Evolutionary conservation across 2,329 filamentous ascomycete species (phyloP).

Genomic region (Sordariomycetes sp.): DNA sequence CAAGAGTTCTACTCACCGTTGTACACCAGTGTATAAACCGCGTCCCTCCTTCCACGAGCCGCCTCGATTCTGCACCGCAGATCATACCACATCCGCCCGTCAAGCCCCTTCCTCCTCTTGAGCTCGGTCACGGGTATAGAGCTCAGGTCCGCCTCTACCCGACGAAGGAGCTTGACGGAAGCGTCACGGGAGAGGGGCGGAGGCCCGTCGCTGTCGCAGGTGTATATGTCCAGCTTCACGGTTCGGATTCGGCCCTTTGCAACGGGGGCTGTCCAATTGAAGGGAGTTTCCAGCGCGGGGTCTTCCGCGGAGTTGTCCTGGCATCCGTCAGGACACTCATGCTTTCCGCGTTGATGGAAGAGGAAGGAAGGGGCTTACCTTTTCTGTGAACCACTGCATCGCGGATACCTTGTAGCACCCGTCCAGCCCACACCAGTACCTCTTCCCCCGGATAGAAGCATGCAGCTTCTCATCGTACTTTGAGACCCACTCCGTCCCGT

Average conservation of each 20-base stretch:
- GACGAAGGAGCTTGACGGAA: slow-evolving; percentile 20
- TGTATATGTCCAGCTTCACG: slow-evolving; percentile 21
- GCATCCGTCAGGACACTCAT: not conserved
- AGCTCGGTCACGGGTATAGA: slow-evolving; percentile 23
- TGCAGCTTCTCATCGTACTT: slow-evolving; percentile 17
- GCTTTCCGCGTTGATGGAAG: no score
- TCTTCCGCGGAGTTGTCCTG: slow-evolving; percentile 8
- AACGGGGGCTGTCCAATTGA: slow-evolving; percentile 18
- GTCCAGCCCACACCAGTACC: slow-evolving; percentile 21
- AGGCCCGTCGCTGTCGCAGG: slow-evolving; percentile 13
- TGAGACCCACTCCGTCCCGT: slow-evolving; percentile 21
- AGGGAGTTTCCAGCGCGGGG: slow-evolving; percentile 18
- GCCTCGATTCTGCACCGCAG: slow-evolving; percentile 24
- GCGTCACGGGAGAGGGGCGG: slow-evolving; percentile 21
- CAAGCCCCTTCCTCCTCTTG: slow-evolving; percentile 16
- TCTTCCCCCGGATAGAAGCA: slow-evolving; percentile 15
- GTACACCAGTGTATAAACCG: slow-evolving; percentile 27
- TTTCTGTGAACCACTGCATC: slow-evolving; percentile 30
- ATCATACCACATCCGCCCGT: slow-evolving; percentile 24
- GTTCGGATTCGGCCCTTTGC: slow-evolving; percentile 17
- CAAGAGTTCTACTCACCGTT: slow-evolving; percentile 17
- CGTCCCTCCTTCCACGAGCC: slow-evolving; percentile 25
- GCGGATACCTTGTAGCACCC: slow-evolving; percentile 21
- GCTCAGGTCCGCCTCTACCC: slow-evolving; percentile 24
- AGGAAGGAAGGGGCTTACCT: slow-evolving; percentile 11